Conservation (phyloP, 2,329 filamentous ascomycete species). For the Huntiella abstrusa region DNA sequence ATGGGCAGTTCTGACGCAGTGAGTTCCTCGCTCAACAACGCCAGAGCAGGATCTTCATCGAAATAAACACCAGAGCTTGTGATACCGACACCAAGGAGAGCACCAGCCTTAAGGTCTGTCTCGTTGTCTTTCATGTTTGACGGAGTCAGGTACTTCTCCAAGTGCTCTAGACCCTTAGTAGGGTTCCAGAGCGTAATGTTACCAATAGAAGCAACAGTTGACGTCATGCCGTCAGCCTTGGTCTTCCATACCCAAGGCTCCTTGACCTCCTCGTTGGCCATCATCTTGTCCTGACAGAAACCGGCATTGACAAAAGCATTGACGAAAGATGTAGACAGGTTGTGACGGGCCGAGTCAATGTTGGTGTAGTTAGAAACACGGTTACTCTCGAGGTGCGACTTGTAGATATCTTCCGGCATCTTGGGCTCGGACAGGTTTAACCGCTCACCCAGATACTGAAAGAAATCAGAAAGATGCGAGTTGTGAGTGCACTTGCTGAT, state of each 20-base stretch:
- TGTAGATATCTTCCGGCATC: slow-evolving; percentile 96
- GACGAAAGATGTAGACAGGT: slow-evolving; percentile 86
- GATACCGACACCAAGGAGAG: slow-evolving; percentile 83
- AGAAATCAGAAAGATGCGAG: slow-evolving; percentile 72
- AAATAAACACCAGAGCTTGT: slow-evolving; percentile 83
- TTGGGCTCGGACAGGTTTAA: slow-evolving; percentile 94
- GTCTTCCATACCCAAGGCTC: slow-evolving; percentile 98
- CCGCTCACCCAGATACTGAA: slow-evolving; percentile 85
- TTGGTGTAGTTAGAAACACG: slow-evolving; percentile 86
- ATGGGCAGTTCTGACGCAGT: slow-evolving; percentile 60
- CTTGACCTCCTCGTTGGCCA: slow-evolving; percentile 78
- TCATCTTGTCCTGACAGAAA: slow-evolving; percentile 92
- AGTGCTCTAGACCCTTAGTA: slow-evolving; percentile 76
- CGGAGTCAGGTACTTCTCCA: slow-evolving; percentile 65
- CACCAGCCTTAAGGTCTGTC: slow-evolving; percentile 62
- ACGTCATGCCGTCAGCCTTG: slow-evolving; percentile 94
- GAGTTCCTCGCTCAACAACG: slow-evolving; percentile 61
- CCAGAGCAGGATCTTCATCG: slow-evolving; percentile 78
- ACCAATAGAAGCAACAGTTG: slow-evolving; percentile 82
- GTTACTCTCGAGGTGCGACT: slow-evolving; percentile 91
- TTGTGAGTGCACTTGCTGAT: slow-evolving; percentile 75
- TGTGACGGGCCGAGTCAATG: slow-evolving; percentile 86
- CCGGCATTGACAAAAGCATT: slow-evolving; percentile 95
- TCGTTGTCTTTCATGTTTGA: slow-evolving; percentile 52
- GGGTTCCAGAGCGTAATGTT: slow-evolving; percentile 88